phyloP scores from a whole-genome alignment of 352 stramenopile species.

The Phytopythium cucurbitacearum region DNA sequence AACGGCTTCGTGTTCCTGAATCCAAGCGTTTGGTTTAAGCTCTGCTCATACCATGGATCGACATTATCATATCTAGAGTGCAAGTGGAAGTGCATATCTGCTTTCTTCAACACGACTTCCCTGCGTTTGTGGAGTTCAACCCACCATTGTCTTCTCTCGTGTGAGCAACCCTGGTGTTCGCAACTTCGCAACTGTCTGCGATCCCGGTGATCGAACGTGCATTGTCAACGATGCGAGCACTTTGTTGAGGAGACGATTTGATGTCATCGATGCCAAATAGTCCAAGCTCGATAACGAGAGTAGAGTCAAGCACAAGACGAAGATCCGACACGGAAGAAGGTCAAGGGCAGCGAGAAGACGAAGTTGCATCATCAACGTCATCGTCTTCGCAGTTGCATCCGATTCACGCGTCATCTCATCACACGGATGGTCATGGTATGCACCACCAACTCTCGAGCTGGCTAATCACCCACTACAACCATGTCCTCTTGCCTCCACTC shows the following conservation, averaged over 20 bases:
- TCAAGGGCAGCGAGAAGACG: background rate
- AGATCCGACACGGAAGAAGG: background rate
- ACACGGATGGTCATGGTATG: slow-evolving; percentile 5
- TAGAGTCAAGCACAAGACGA: background rate
- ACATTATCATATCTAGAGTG: slow-evolving; percentile 7
- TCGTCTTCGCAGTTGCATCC: slow-evolving; percentile 4
- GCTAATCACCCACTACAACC: slow-evolving; percentile 5
- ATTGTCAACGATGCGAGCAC: slow-evolving; percentile 1
- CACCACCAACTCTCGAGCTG: slow-evolving; percentile 6
- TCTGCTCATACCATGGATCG: slow-evolving; percentile 1
- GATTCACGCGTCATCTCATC: slow-evolving; percentile 3
- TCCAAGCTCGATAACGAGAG: slow-evolving; percentile 3
- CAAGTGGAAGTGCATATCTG: slow-evolving; percentile 10
- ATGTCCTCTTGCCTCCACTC: slow-evolving; percentile 9
- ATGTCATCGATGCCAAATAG: slow-evolving; percentile 3
- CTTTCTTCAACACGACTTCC: slow-evolving; percentile 2
- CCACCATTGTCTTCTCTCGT: slow-evolving; percentile 4
- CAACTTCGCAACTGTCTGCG: slow-evolving; percentile 8
- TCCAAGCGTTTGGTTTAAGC: background rate
- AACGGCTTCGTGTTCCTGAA: background rate
- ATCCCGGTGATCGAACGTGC: slow-evolving; percentile 6
- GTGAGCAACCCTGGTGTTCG: slow-evolving; percentile 9
- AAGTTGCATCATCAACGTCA: background rate
- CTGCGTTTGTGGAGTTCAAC: slow-evolving; percentile 1
- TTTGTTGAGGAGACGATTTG: slow-evolving; percentile 3